These are phyloP conservation scores for Pulveroboletus sp. DNA, from an alignment of 768 basidiomycete species.

Conservation along the genomic window DNA sequence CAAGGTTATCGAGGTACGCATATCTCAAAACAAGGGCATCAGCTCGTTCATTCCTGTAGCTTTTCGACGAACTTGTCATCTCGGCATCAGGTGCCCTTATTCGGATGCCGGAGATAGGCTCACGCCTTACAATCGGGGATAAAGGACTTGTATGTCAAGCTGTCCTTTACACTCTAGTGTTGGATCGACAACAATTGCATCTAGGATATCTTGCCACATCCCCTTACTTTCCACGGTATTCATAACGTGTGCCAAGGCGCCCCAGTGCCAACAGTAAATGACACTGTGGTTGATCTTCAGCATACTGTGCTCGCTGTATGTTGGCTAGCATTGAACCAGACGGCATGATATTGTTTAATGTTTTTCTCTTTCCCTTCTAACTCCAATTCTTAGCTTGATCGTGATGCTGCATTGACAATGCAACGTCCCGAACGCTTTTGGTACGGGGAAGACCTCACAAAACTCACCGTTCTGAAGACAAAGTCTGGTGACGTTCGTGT, in stretches of 20 bases:
- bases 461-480: constrained; percentile 59
- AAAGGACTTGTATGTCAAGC: constrained; percentile 55
- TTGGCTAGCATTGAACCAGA: constrained; percentile 88
- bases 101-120: constrained; percentile 71
- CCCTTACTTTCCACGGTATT: constrained; percentile 42
- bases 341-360: constrained; percentile 39
- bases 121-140: constrained; percentile 70
- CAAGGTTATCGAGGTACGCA: constrained; percentile 71
- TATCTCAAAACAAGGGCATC: neutral
- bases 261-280: constrained; percentile 40
- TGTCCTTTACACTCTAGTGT: neutral
- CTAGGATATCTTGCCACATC: constrained; percentile 65
- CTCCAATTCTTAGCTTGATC: constrained; percentile 48
- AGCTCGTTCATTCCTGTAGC: constrained; percentile 38
- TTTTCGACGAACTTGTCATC: constrained; percentile 78
- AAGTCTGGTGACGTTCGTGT: constrained; percentile 65
- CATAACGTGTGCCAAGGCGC: constrained; percentile 44
- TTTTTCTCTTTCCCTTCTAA: constrained; percentile 1
- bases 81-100: constrained; percentile 67
- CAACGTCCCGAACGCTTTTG: constrained; percentile 73
- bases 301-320: constrained; percentile 76
- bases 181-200: constrained; percentile 1
- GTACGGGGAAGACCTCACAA: constrained; percentile 57
- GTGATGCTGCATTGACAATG: constrained; percentile 47
- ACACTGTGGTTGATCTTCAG: constrained; percentile 66